Evolutionary conservation across 139 green algal species (phyloP), one percentile per base, ranked within the genome.

Genomic region (Closterium sp.): DNA sequence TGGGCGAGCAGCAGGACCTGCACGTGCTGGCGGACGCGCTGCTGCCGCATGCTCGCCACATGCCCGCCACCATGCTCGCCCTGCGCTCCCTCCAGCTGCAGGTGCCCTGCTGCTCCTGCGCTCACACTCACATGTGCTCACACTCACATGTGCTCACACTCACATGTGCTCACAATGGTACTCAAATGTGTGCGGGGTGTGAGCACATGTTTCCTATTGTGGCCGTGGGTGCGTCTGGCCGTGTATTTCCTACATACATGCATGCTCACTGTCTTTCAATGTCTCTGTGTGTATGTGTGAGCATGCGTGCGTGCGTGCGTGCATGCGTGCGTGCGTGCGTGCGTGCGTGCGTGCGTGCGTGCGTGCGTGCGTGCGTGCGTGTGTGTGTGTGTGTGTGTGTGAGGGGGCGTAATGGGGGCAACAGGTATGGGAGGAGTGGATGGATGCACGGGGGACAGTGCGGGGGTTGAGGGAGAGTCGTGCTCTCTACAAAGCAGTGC

Each of bases 1-100:
- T 92, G 38, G 90, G 90, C 32, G 79, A 92, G 29, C 86, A 90
- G 90, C 90, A 92, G 30, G 90, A 92, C 73, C n/a, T 92, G 22
- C 28, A 92, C 28, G 90, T 92, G 38, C 90, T 92, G 32, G 34
- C 90, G 4, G 38, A 50, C 29, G n/a, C 62, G 6, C 24, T 92
- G 9, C 70, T 38, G 22, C 79, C 32, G 90, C 70, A 91, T 13
- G 50, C 90, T 2, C 24, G 4, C 24, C 28, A 70, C 24, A 31
- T 62, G 87, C 31, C 87, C 87, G 32, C 87, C 24, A 31, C 85
- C 85, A 31, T 30, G 87, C 87, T 90, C 10, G 31, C 32, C 28
- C 87, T 79, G 87, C 87, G 19, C 62, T 22, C 62, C 62, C 28
- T 73, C 17, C 32, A 73, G 28, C 31, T 29, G 30, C 31, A 87